Evolutionary conservation across 129 eudicot genomes (phyloP).

Genomic region (Flaveria robusta): DNA sequence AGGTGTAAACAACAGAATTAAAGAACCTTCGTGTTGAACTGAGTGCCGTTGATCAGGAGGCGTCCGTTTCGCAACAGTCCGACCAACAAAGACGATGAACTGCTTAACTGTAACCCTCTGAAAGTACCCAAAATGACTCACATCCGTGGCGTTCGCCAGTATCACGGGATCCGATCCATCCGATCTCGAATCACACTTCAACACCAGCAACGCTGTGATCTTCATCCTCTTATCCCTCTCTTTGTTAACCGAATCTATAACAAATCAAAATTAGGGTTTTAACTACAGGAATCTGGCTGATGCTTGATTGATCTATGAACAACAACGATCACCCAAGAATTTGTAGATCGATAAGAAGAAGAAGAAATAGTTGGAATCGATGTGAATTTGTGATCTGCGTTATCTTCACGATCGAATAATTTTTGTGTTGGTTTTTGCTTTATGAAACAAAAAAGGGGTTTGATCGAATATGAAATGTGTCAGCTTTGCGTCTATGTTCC

Average conservation of each 20-base stretch:
- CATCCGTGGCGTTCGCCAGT: slow-evolving; percentile 72
- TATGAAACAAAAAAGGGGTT: neutral
- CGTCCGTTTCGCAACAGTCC: slow-evolving; percentile 84
- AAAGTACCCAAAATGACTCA: slow-evolving; percentile 78
- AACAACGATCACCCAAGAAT: neutral
- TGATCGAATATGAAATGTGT: slow-evolving; percentile 22
- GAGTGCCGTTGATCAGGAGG: slow-evolving; percentile 86
- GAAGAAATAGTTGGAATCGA: neutral
- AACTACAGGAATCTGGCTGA: neutral
- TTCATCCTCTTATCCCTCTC: slow-evolving; percentile 45
- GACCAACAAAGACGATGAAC: slow-evolving; percentile 77
- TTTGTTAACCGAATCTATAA: slow-evolving; percentile 2
- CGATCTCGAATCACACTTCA: slow-evolving; percentile 48
- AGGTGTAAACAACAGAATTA: neutral
- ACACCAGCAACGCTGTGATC: slow-evolving; percentile 85
- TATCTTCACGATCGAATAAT: slow-evolving; percentile 28
- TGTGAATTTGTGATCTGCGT: slow-evolving; percentile 30
- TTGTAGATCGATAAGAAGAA: slow-evolving; percentile 16
- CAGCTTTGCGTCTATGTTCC: slow-evolving; percentile 14
- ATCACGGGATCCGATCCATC: slow-evolving; percentile 76
- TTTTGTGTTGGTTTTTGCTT: slow-evolving; percentile 17
- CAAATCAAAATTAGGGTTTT: slow-evolving; percentile 20
- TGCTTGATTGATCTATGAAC: neutral
- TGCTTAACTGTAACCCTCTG: slow-evolving; percentile 77
- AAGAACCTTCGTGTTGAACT: slow-evolving; percentile 82